A percentile compares a stretch with the other conserved stretches of the same genome.
These are phyloP conservation scores for Botrytis byssoidea DNA, from an alignment of 2,329 filamentous ascomycete species.

Conservation along the genomic window DNA sequence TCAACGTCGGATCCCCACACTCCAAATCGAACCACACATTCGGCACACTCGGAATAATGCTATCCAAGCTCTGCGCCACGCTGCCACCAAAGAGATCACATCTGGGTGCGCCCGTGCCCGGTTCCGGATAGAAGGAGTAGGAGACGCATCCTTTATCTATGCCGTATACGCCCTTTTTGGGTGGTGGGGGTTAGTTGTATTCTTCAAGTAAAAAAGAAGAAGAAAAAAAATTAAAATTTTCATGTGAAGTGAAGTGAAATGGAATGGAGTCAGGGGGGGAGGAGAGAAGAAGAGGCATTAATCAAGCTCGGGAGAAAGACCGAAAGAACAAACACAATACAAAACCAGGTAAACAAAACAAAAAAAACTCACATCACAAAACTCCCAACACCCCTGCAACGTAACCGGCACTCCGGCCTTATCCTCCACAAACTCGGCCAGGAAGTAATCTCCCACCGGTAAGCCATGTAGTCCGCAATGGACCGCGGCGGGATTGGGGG, in stretches of 20 bases:
- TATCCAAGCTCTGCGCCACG: constrained; percentile 30
- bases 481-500: constrained; percentile 34
- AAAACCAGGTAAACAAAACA: too few relatives aligned
- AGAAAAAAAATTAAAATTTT: too few relatives aligned
- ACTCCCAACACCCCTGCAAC: constrained; percentile 45
- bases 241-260: too few relatives aligned
- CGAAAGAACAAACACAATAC: too few relatives aligned
- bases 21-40: constrained; percentile 35
- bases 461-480: constrained; percentile 45
- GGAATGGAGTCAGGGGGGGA: too few relatives aligned
- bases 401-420: constrained; percentile 39
- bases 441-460: constrained; percentile 41
- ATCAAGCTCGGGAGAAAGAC: not conserved
- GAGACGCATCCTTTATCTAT: constrained; percentile 26
- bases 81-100: constrained; percentile 33
- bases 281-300: not conserved
- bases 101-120: constrained; percentile 26
- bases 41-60: constrained; percentile 27
- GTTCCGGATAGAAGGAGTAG: constrained; percentile 31
- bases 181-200: not conserved
- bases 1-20: constrained; percentile 27
- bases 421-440: constrained; percentile 44
- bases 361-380: constrained; percentile 40
- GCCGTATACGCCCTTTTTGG: constrained; percentile 19
- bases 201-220: too few relatives aligned